Base-by-base conservation (phyloP, 2,329 filamentous ascomycete species). In the Pseudocercospora fijiensis region DNA sequence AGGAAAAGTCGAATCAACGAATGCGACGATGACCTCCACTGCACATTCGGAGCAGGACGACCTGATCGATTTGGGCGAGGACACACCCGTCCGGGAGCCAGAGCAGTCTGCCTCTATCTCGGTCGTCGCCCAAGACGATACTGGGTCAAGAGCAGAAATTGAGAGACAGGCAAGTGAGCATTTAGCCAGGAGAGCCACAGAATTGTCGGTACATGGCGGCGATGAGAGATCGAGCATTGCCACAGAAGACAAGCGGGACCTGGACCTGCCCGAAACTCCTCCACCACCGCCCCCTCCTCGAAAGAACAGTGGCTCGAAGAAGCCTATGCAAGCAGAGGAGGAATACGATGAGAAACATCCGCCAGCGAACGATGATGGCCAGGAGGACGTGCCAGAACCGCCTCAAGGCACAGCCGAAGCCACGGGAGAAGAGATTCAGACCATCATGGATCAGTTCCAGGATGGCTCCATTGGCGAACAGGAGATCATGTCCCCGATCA, bases 361-460 rank as follows among this genome's bases (percentile, higher is more conserved):
- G 13, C 52, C 68, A 28, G 57, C 65, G 9, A 64, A 64, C 28
- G 74, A 73, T 28, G 71, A 73, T 18, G 52, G 65, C 5, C 49
- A 59, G 18, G 60, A 62, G 33, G 74, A 75, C 30, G 33, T 74
- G 24, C 84, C 86, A 22, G 88, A 92, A 57, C 76, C 75, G 20
- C 73, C 76, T 11, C 71, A 77, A 47, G 75, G 74, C 5, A 67
- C 65, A 1, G 72, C 73, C 1, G 78, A 79, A 49, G 68, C 69
- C 4, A 75, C 74, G 55, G 85, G 85, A 57, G 87, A 86, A 58
- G 95, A 99, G 79, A 97, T 99, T 65, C 91, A 97, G 78, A 96
- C 86, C 75, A 98, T 99, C 76, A 98, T 99, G 91, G 91, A 92
- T 67, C 95, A 98, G 78, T 98, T 98, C 71, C 88, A 90, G 70